Base-by-base conservation (phyloP, 2,329 filamentous ascomycete species). In the Thielaviopsis euricoi region DNA sequence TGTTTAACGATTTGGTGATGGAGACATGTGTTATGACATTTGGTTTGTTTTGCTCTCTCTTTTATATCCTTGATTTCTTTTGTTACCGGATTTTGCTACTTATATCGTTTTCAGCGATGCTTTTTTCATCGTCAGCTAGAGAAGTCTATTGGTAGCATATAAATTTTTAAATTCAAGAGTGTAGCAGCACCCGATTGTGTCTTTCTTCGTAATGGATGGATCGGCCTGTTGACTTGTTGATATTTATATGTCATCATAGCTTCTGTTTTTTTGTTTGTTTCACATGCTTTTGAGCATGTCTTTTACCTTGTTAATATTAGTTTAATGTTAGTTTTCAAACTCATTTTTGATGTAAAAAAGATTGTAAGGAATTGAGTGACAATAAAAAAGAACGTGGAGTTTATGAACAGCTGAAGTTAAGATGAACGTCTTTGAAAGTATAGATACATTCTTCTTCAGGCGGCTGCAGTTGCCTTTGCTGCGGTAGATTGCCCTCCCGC, bases 21-120 rank as follows among this genome's bases (percentile, higher is more conserved):
- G 29, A 33, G 12, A 33, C 29, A 33, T 33, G 25, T 26, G 29
- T 33, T 33, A 33, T 10, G 52, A 54, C 43, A 25, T 37, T 40
- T 54, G 52, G 52, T 43, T 23, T n/a, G 52, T 43, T 43, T 23
- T n/a, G 52, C 23, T 23, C 10, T 29, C 23, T 53, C 19, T 40
- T 53, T 53, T 50, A 50, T 48, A 22, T 37, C 46, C 46, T 46
- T 23, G 17, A 54, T 54, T 54, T 55, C 53, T 15, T 55, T 55
- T 55, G 53, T 46, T n/a, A 25, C 21, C 19, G 40, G 40, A 53
- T 23, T 29, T 52, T 52, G 51, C n/a, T 54, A 54, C 52, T 37
- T 17, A 19, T 55, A 48, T 46, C 21, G 10, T 7, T 25, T 3
- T 22, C 23, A 17, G 17, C 37, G 37, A 43, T 7, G 17, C n/a